A percentile compares a stretch with the other conserved stretches of the same genome.
Evolutionary conservation across 2,329 filamentous ascomycete genomes (phyloP).

Genomic region (Colletotrichum higginsianum): DNA sequence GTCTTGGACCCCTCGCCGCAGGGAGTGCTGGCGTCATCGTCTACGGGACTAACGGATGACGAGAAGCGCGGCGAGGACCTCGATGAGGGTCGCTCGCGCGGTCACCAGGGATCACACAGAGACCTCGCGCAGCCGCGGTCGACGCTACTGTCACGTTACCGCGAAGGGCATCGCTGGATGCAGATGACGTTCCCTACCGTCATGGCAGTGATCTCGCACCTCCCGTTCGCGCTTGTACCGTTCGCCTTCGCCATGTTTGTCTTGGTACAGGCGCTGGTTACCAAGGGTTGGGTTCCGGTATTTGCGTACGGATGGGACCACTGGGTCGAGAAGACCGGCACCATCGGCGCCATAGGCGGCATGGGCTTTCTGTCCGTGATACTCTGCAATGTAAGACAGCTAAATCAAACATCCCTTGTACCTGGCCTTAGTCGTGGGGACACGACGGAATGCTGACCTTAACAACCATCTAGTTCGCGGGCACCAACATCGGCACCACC

Average conservation of each 20-base stretch:
- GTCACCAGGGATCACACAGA: not conserved
- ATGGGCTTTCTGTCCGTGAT: slow-evolving; percentile 82
- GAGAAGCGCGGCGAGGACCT: slow-evolving; percentile 34
- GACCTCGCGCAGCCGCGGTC: slow-evolving; percentile 44
- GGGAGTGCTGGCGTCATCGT: not conserved
- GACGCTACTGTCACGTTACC: slow-evolving; percentile 68
- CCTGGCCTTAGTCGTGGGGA: not conserved
- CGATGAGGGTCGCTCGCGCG: no score
- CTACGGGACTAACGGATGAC: not conserved
- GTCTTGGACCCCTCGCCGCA: not conserved
- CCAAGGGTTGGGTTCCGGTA: slow-evolving; percentile 81
- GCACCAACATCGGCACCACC: slow-evolving; percentile 83
- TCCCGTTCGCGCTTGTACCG: slow-evolving; percentile 78
- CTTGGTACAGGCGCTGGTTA: slow-evolving; percentile 79
- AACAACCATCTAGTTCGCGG: slow-evolving; percentile 71
- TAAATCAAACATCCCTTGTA: slow-evolving; percentile 41
- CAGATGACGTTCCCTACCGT: slow-evolving; percentile 81
- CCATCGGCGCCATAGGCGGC: slow-evolving; percentile 76
- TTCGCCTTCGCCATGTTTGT: slow-evolving; percentile 84
- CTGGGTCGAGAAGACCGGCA: slow-evolving; percentile 79
- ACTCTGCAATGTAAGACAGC: slow-evolving; percentile 75
- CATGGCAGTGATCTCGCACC: slow-evolving; percentile 74
- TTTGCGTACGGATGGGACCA: slow-evolving; percentile 83
- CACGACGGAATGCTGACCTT: slow-evolving; percentile 38
- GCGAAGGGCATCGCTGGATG: slow-evolving; percentile 67